Base-by-base conservation (phyloP, 768 basidiomycete genomes). In the Amyloporia xantha region DNA sequence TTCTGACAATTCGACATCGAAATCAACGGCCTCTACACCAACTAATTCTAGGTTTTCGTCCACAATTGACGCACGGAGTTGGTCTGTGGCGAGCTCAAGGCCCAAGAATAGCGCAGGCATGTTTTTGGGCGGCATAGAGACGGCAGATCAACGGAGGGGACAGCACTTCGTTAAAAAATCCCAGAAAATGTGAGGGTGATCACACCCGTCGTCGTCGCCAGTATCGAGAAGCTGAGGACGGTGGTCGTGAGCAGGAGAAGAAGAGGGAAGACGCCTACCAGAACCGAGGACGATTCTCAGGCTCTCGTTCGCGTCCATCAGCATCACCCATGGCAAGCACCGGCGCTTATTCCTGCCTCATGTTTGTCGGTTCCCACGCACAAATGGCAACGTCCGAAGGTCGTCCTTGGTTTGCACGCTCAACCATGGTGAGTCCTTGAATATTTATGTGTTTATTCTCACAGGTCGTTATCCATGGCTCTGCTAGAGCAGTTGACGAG, bases 41-140 rank as follows among this genome's bases (percentile, higher is more conserved):
- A 91, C 79, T 43, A 91, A 74, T 62, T 90, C 88, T 47, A 91
- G 73, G 51, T 77, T 79, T 61, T 88, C 86, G 61, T 92, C 90
- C 51, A 93, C 81, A 55, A 93, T 77, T 43, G 86, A 82, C 38
- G 87, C 90, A 42, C 87, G 79, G 38, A 91, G 69, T 67, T 90
- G 85, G 72, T 91, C 90, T 28, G 83, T 83, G 3, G 86, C 83
- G 47, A 92, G 77, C 71, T 91, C 89, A 62, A 93, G 76, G 50
- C 90, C 91, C 36, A 93, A 80, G 68, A 91, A 92, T 57, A 87
- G 76, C n/a, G 74, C 64, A 33, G 71, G 64, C 37, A 69, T 68
- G 19, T 63, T 56, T 64, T 76, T 76, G 47, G 68, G 62, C 50
- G 62, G 60, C 62, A 63, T 63, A 37, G 42, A 39, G 53, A 45